Percentiles rank a stretch among this genome's conserved stretches.
Evolutionary conservation across 2,329 filamentous ascomycete species (phyloP).

Genomic region (Talaromyces sp.): DNA sequence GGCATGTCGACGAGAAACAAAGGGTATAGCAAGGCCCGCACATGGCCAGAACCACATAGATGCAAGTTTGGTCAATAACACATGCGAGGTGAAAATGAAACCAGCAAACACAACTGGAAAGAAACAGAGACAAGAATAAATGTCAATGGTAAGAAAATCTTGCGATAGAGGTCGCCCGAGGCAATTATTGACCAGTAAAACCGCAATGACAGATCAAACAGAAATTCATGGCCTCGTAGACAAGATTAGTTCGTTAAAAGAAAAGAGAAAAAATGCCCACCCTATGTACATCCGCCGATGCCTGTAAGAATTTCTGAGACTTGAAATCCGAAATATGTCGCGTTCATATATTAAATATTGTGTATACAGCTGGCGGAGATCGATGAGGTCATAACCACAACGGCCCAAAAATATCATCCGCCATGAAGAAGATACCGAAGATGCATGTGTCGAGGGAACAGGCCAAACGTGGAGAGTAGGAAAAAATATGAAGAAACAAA

Average conservation of each 20-base stretch:
- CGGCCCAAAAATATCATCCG: not conserved
- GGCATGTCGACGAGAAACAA: slow-evolving; percentile 7
- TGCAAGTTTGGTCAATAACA: not conserved
- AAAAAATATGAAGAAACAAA: not conserved
- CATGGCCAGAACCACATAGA: not conserved
- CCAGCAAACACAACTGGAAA: not conserved
- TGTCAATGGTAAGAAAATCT: not conserved
- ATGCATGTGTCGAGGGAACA: not conserved
- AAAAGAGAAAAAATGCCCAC: slow-evolving; percentile 5
- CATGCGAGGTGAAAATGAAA: not conserved
- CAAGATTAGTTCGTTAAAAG: slow-evolving; percentile 10
- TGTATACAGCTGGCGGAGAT: not conserved
- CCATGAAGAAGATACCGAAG: not conserved
- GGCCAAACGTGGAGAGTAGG: not conserved
- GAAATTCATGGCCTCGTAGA: slow-evolving; percentile 13
- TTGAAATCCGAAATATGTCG: slow-evolving; percentile 1
- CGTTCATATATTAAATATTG: slow-evolving; percentile 1
- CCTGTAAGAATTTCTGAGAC: not conserved
- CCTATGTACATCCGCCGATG: slow-evolving; percentile 11
- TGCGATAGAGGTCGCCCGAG: not conserved
- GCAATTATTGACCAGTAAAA: not conserved
- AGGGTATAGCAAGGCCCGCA: slow-evolving; percentile 10
- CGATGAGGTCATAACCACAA: not conserved
- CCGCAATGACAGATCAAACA: not conserved
- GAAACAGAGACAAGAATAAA: not conserved